These are phyloP conservation scores for Hylodesmum podocarpum DNA, from an alignment of 306 rosid species.

Conservation along the genomic window DNA sequence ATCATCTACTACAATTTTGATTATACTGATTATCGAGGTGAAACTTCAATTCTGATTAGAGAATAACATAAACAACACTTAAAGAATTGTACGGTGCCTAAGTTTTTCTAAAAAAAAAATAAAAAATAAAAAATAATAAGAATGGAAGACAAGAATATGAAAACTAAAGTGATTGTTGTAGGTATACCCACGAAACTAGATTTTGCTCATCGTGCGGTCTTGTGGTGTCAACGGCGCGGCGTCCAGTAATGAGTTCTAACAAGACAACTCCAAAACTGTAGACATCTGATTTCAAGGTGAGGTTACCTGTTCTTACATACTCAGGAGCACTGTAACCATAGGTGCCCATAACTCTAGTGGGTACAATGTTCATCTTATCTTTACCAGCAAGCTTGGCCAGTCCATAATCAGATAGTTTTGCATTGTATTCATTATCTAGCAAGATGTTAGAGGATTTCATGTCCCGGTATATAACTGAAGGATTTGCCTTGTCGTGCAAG, in stretches of 20 bases:
- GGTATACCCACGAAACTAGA: conserved; percentile 80
- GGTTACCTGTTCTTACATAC: conserved; percentile 60
- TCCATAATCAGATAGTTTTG: conserved; percentile 84
- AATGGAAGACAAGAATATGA: not conserved
- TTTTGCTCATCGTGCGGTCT: conserved; percentile 73
- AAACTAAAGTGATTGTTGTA: not conserved
- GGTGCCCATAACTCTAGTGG: conserved; percentile 81
- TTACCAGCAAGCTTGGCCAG: conserved; percentile 60
- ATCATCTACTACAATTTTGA: too few species aligned
- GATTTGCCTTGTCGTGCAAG: conserved; percentile 78
- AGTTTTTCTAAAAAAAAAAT: too few species aligned
- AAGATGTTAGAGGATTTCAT: conserved; percentile 72
- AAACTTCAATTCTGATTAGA: too few species aligned
- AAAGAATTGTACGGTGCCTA: too few species aligned
- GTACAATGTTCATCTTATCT: conserved; percentile 46
- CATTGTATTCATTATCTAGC: conserved; percentile 57
- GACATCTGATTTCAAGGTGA: conserved; percentile 79
- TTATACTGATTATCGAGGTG: too few species aligned
- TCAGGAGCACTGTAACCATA: conserved; percentile 93
- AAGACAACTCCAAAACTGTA: conserved; percentile 85
- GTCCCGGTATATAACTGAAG: conserved; percentile 74
- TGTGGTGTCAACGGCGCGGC: conserved; percentile 77
- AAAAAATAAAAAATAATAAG: not conserved
- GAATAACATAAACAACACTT: too few species aligned
- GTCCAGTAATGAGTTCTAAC: conserved; percentile 83